These are phyloP conservation scores for Dictyostelium brefeldianum DNA, from an alignment of 78 protist species.

Conservation along the genomic window DNA sequence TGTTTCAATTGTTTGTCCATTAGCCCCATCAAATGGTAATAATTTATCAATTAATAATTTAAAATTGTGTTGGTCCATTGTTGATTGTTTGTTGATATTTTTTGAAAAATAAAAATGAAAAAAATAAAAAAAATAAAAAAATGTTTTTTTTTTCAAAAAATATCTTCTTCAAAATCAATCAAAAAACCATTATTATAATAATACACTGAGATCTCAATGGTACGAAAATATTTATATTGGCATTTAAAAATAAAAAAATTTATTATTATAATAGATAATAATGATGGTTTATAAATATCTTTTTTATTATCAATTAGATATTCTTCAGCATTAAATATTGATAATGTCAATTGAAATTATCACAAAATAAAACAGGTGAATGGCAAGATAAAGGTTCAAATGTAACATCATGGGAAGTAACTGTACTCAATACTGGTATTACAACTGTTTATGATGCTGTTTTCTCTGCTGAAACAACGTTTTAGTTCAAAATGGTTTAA, in stretches of 20 bases:
- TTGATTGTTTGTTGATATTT: no score
- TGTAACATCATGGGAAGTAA: neutral
- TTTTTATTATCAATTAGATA: neutral
- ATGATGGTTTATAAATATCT: no score
- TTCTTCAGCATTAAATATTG: neutral
- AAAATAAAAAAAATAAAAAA: no score
- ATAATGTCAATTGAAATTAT: neutral
- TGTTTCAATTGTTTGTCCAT: neutral
- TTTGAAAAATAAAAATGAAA: no score
- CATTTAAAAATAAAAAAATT: no score
- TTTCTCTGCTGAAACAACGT: neutral
- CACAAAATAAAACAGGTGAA: neutral
- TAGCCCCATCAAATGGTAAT: constrained; percentile 3
- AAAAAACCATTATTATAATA: no score
- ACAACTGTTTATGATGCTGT: neutral
- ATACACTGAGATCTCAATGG: no score
- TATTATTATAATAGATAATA: no score
- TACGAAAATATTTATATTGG: no score
- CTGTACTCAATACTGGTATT: neutral
- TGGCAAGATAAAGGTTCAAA: neutral
- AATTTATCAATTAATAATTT: neutral
- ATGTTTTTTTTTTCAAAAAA: no score
- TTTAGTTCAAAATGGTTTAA: constrained; percentile 17
- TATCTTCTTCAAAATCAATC: no score
- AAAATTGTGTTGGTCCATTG: no score